Evolutionary conservation across 2,329 filamentous ascomycete genomes (phyloP), one percentile per base, ranked within the genome.

Genomic region (Neonectria faginata): DNA sequence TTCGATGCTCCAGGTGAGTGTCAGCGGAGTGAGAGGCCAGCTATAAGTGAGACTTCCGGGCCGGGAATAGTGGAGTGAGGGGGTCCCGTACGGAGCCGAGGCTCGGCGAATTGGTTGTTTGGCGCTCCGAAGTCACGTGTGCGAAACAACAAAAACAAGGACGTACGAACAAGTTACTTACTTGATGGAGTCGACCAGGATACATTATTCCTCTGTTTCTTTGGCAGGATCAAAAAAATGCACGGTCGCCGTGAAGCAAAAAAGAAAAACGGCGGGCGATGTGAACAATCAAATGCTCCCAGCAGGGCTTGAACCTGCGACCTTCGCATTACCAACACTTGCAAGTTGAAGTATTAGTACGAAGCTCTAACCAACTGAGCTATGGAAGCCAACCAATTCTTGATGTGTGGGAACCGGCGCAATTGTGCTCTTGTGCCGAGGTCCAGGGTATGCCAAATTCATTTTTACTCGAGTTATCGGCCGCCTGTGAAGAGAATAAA

Each of bases 61-160:
- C 29, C 50, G 53, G 62, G 8, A 47, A 52, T 36, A 41, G 53
- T 36, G 45, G 33, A 47, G 36, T 51, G 52, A 52, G 57, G 57
- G 60, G 62, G 41, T 42, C 53, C 58, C 41, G 25, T 41, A 11
- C 48, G 59, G 55, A 58, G 55, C 63, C 63, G 63, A 65, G 63
- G 63, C 59, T 62, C 63, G 63, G 62, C 41, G 39, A 22, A 11
- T 20, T 50, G 44, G 4, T 39, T 5, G 6, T 39, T 5, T 31
- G 25, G 4, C 18, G 25, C 33, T 36, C 47, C 14, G 10, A 55
- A 11, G 42, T 62, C 54, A 65, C 58, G 58, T 65, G 48, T 36
- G n/a, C 10, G 25, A 25, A 25, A 25, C 9, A 25, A 25, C 25
- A 25, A 25, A 5, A 22, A 22, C 22, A 22, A 22, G n/a, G n/a